Evolutionary conservation across 805 yeast species (phyloP), one percentile per base, ranked within the genome.

Genomic region (Wickerhamiella siamensis): DNA sequence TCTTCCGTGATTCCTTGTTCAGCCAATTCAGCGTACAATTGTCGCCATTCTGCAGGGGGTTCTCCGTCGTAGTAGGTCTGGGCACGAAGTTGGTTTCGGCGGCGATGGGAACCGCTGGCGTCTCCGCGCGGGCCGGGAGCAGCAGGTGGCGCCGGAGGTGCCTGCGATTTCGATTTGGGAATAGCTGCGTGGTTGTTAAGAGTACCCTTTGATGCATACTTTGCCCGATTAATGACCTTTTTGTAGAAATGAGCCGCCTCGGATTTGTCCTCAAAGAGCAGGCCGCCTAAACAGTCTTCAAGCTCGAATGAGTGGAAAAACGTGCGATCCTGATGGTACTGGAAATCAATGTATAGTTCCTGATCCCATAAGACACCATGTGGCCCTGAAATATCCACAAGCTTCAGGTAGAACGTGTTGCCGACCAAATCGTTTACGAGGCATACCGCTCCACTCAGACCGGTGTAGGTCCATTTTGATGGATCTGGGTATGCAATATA

Each of bases 341-440:
- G 78, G 59, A 91, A 86, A 53, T 83, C 79, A 10, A 83, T 77
- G 54, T 83, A 88, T 38, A 91, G 62, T 60, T 91, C 98, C 60
- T 91, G 98, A 60, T 91, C 98, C 98, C 98, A 91, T 0, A 91
- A 50, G 0, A 91, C 94, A 29, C 97, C 97, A 33, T 80, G 66
- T 47, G 75, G 72, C 5, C 93, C 94, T 31, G 57, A 52, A 26
- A 88, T 75, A 55, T 91, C 98, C 5, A 91, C 93, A 41, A 91
- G 58, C 58, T 91, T 91, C 36, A 91, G 67, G 59, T 86, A 91
- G 55, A 83, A 86, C 0, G 95, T 84, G 59, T 88, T 88, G 2
- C 97, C 97, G 2, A 91, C 95, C 10, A 83, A 61, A 60, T 91
- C 98, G 58, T 91, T 95, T 16, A 82, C 95, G 5, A 91, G 62